Conservation (phyloP, 495 filamentous ascomycete species). For the Paragyromitra xinjiangensis region DNA sequence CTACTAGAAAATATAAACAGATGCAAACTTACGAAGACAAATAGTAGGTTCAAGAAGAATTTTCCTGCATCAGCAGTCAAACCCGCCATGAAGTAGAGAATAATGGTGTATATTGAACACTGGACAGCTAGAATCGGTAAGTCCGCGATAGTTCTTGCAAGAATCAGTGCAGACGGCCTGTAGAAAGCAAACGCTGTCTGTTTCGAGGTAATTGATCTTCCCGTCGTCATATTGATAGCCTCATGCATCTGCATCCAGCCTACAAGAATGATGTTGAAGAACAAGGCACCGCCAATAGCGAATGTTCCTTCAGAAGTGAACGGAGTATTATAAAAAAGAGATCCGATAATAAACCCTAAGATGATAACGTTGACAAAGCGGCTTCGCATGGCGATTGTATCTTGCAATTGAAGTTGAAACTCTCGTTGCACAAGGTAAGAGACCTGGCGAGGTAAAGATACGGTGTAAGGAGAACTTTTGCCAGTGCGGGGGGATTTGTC, state of each 20-base stretch:
- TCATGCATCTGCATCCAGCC: constrained; percentile 58
- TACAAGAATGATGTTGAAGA: constrained; percentile 68
- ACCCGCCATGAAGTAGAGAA: constrained; percentile 73
- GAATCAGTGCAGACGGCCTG: constrained; percentile 72
- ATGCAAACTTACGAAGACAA: constrained; percentile 60
- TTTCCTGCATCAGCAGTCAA: constrained; percentile 62
- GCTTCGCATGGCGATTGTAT: constrained; percentile 75
- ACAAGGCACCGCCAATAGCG: constrained; percentile 66
- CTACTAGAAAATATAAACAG: background rate
- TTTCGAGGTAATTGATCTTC: constrained; percentile 72
- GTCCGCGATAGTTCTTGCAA: constrained; percentile 76
- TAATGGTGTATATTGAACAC: constrained; percentile 69
- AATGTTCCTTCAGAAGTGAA: constrained; percentile 66
- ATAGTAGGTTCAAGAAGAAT: constrained; percentile 66
- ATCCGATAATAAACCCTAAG: constrained; percentile 77
- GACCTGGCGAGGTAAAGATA: constrained; percentile 68
- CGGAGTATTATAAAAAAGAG: constrained; percentile 76
- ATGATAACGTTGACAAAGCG: constrained; percentile 80
- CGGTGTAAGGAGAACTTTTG: constrained; percentile 71
- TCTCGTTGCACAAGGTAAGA: constrained; percentile 74
- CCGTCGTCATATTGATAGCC: constrained; percentile 58
- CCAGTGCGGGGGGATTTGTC: constrained; percentile 73
- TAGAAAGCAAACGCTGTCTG: constrained; percentile 78
- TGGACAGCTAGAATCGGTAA: constrained; percentile 72
- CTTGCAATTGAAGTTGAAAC: constrained; percentile 78